phyloP scores from a whole-genome alignment of 2,329 filamentous ascomycete species.

The Furcasterigmium sp. region DNA sequence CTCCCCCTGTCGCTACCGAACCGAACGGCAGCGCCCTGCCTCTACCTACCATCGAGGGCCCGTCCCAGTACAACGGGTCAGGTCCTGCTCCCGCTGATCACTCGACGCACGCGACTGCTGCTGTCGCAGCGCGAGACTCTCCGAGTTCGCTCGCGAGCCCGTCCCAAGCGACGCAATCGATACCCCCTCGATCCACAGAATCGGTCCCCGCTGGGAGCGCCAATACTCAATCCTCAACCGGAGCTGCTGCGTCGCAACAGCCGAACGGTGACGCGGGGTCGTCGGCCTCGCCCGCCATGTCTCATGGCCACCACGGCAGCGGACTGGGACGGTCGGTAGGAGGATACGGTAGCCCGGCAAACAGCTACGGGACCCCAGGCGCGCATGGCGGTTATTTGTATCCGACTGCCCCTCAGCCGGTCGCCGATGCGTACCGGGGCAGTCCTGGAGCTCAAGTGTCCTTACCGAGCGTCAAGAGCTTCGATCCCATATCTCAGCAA shows the following conservation, averaged over 20 bases:
- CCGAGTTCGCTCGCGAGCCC: too few species aligned
- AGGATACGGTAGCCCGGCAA: conserved; percentile 12
- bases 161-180: too few species aligned
- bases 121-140: too few species aligned
- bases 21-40: background rate
- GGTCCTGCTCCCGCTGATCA: background rate
- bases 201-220: background rate
- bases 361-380: conserved; percentile 6
- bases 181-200: background rate
- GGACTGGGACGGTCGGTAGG: conserved; percentile 10
- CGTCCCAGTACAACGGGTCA: background rate
- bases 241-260: conserved; percentile 1
- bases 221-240: background rate
- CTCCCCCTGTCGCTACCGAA: background rate
- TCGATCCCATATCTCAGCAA: conserved; percentile 25
- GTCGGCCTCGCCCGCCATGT: conserved; percentile 14
- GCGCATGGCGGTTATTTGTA: background rate
- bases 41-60: background rate
- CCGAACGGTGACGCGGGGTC: conserved; percentile 13
- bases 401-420: conserved; percentile 11
- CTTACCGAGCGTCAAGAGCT: conserved; percentile 37
- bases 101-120: background rate
- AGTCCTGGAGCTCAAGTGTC: conserved; percentile 25
- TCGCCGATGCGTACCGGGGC: conserved; percentile 30
- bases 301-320: conserved; percentile 12